Percentiles rank a stretch among this genome's conserved stretches.
Evolutionary conservation across 352 stramenopile species (phyloP).

Genomic region (Albugo laibachii): DNA sequence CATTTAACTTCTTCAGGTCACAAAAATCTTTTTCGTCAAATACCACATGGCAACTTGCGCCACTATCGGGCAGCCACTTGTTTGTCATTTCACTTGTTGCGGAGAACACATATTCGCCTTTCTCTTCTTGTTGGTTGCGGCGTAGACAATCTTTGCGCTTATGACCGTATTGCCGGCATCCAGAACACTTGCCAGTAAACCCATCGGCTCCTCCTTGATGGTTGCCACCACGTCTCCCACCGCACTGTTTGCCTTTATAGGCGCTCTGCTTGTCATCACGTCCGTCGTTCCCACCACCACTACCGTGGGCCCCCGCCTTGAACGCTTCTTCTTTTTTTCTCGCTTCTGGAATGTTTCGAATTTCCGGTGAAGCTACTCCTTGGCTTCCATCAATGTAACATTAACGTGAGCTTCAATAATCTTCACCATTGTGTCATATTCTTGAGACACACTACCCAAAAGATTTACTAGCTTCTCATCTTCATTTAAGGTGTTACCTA

Average conservation of each 20-base stretch:
- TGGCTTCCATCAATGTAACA: conserved; percentile 5
- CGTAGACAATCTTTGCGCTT: neutral
- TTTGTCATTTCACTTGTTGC: neutral
- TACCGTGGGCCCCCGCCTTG: neutral
- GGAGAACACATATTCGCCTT: neutral
- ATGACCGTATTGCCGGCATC: neutral
- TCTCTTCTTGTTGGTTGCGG: neutral
- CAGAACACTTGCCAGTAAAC: neutral
- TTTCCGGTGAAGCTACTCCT: conserved; percentile 8
- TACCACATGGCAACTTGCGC: conserved; percentile 10
- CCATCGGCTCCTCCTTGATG: neutral
- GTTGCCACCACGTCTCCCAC: neutral
- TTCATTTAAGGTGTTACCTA: conserved; percentile 3
- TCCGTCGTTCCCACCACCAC: too few relatives aligned
- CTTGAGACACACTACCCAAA: conserved; percentile 3
- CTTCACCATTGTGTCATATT: conserved; percentile 10
- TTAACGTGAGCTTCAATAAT: conserved; percentile 5
- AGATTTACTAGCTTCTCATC: conserved; percentile 4
- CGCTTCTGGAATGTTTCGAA: neutral
- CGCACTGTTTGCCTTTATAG: neutral
- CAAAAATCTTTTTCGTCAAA: conserved; percentile 3
- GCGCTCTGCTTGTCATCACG: too few relatives aligned
- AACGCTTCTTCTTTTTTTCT: neutral
- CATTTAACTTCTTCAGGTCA: neutral
- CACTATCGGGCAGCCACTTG: conserved; percentile 7